These are phyloP conservation scores for Phytopythium ostracodes DNA, from an alignment of 352 stramenopile genomes.

Conservation along the genomic window DNA sequence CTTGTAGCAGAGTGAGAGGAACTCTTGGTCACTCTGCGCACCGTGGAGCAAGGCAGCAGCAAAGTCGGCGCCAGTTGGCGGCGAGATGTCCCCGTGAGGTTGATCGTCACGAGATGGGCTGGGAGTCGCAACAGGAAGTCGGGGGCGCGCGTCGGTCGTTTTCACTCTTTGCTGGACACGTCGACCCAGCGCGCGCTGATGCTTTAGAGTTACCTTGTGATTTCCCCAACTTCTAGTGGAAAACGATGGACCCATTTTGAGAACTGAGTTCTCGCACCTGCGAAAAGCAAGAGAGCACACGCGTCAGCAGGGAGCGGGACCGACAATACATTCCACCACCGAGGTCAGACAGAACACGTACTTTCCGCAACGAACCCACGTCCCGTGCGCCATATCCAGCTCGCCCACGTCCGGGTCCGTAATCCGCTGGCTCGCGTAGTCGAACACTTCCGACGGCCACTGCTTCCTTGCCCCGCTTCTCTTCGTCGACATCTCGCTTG, in stretches of 20 bases:
- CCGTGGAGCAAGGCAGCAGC: conserved; percentile 1
- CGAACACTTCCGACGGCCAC: conserved; percentile 45
- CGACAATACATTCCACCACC: neutral
- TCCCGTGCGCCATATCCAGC: conserved; percentile 36
- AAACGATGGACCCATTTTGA: conserved; percentile 27
- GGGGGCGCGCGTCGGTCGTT: neutral
- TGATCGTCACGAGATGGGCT: neutral
- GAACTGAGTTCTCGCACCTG: conserved; percentile 33
- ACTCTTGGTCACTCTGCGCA: conserved; percentile 15
- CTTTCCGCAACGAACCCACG: conserved; percentile 55
- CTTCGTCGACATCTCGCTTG: neutral
- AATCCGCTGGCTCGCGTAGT: conserved; percentile 38
- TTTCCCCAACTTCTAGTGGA: conserved; percentile 18
- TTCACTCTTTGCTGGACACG: neutral
- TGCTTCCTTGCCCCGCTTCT: neutral
- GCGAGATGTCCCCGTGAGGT: neutral
- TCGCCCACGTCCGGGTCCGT: conserved; percentile 29
- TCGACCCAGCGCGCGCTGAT: neutral
- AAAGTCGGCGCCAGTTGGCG: neutral
- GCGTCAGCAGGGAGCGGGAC: neutral
- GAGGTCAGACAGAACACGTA: conserved; percentile 4
- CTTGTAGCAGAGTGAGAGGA: conserved; percentile 18
- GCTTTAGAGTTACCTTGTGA: conserved; percentile 18
- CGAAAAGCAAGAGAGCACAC: neutral
- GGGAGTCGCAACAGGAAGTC: neutral